Evolutionary conservation across 2,329 filamentous ascomycete species (phyloP).

Genomic region (Tothia fuscella): DNA sequence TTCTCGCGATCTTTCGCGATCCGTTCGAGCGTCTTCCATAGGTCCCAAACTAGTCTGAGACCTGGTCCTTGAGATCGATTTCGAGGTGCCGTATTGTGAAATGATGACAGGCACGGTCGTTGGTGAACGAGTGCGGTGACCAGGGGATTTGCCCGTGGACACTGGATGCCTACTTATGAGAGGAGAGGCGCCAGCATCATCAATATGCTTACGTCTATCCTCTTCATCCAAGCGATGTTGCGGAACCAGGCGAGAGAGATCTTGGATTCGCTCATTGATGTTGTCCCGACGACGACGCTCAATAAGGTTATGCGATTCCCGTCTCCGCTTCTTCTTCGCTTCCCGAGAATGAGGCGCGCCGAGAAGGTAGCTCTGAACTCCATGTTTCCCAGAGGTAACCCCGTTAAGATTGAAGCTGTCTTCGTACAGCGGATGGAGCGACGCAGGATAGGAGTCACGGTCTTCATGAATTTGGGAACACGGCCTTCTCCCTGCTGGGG

Average conservation of each 20-base stretch:
- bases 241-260: constrained; percentile 85
- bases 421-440: too few species aligned
- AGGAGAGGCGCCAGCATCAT: constrained; percentile 81
- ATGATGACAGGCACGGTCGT: too few species aligned
- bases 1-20: too few species aligned
- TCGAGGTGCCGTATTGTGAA: too few species aligned
- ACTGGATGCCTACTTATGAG: constrained; percentile 56
- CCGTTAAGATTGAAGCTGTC: too few species aligned
- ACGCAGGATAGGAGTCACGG: too few species aligned
- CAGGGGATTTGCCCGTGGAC: constrained; percentile 69
- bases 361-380: constrained; percentile 76
- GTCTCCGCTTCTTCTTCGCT: constrained; percentile 78
- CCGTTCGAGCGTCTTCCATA: too few species aligned
- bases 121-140: too few species aligned
- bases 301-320: constrained; percentile 92
- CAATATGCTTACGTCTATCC: constrained; percentile 87
- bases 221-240: constrained; percentile 89
- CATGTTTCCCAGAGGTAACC: constrained; percentile 75
- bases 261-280: constrained; percentile 97
- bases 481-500: too few species aligned
- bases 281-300: constrained; percentile 91
- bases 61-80: too few species aligned
- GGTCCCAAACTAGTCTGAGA: too few species aligned
- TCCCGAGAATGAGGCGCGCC: constrained; percentile 64
- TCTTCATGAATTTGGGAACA: too few species aligned